Evolutionary conservation across 2,329 filamentous ascomycete genomes (phyloP).

Genomic region (Pseudodiploospora longispora): DNA sequence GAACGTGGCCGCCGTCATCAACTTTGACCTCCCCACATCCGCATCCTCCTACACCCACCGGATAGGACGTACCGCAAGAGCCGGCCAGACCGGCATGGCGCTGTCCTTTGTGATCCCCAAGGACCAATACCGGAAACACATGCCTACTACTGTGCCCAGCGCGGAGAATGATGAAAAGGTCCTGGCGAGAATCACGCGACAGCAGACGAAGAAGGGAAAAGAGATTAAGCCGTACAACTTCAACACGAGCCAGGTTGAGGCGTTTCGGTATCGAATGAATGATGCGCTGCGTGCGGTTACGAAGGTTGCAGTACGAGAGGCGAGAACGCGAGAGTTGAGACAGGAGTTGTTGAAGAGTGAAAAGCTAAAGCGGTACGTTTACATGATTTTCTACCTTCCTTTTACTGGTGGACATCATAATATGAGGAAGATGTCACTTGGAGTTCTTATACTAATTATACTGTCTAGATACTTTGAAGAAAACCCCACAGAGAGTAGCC

Average conservation of each 20-base stretch:
- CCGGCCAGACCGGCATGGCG: conserved; percentile 86
- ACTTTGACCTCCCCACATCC: conserved; percentile 87
- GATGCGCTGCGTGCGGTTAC: conserved; percentile 89
- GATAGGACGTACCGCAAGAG: conserved; percentile 86
- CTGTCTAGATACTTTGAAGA: conserved; percentile 73
- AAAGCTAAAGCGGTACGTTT: conserved; percentile 70
- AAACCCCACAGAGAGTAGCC: conserved; percentile 80
- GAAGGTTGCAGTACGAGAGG: conserved; percentile 80
- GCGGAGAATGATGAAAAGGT: conserved; percentile 80
- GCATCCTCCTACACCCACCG: conserved; percentile 95
- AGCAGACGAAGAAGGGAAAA: conserved; percentile 70
- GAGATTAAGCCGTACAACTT: conserved; percentile 88
- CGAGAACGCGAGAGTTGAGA: conserved; percentile 76
- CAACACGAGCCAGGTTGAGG: conserved; percentile 88
- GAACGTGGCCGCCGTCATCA: conserved; percentile 88
- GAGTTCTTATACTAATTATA: neutral
- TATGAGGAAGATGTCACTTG: neutral
- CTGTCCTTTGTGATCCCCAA: conserved; percentile 89
- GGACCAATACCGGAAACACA: conserved; percentile 79
- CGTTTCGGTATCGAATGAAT: conserved; percentile 89
- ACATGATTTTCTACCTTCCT: no score
- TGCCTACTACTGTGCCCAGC: conserved; percentile 68
- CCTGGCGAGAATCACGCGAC: conserved; percentile 67
- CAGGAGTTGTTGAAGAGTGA: conserved; percentile 89
- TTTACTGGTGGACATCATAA: no score